Conservation (phyloP, 345 rosid species). For the Gossypium sturtianum region DNA sequence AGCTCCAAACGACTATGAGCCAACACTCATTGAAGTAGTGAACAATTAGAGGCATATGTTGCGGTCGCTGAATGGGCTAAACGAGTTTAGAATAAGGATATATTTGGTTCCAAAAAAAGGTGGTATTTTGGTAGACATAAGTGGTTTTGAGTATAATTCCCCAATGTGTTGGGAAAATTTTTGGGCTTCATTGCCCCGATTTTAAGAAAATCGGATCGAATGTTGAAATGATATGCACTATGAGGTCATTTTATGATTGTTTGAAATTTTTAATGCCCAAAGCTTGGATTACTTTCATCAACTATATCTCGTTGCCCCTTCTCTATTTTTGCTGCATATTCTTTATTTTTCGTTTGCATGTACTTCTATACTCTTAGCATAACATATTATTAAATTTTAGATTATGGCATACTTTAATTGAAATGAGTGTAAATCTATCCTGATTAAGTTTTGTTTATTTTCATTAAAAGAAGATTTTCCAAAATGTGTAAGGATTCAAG, state of each 20-base stretch:
- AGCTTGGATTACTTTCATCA: background rate
- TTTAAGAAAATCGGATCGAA: background rate
- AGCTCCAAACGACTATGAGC: conserved; percentile 83
- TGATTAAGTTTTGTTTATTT: no score
- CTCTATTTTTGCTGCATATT: no score
- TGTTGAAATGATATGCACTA: no score
- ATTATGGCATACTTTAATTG: no score
- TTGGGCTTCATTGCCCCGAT: background rate
- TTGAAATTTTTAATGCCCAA: background rate
- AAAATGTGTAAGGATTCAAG: no score
- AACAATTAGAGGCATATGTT: conserved; percentile 28
- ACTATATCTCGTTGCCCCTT: no score
- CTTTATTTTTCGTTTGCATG: no score
- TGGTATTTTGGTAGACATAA: background rate
- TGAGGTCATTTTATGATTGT: background rate
- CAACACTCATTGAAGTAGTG: conserved; percentile 70
- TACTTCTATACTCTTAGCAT: no score
- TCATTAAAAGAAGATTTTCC: no score
- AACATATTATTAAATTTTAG: no score
- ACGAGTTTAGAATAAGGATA: background rate
- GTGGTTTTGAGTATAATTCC: background rate
- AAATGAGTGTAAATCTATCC: no score
- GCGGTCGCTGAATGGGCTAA: background rate
- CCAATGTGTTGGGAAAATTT: background rate
- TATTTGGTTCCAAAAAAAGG: background rate